Evolutionary conservation across 805 yeast species (phyloP), one percentile per base, ranked within the genome.

Genomic region (Clavispora santaluciae): DNA sequence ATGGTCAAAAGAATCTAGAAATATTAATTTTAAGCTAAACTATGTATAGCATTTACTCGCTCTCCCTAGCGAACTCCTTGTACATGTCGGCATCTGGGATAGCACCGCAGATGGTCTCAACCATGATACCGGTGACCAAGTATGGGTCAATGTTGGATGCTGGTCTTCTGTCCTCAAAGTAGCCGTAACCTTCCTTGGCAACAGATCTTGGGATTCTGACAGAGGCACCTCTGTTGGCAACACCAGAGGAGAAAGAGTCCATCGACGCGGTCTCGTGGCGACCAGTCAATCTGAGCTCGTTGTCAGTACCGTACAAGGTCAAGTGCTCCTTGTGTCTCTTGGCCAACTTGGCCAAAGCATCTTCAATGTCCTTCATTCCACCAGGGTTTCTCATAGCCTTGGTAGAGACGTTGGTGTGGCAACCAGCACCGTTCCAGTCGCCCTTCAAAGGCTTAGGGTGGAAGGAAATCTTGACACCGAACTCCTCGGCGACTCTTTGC

Each of bases 351-450:
- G 83, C 87, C 61, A 93, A 81, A 46, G 98, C 98, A 42, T 75
- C 85, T 62, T 93, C 96, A 62, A 93, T 93, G 69, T 69, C 74
- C 70, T 86, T 86, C 89, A 93, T 87, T 66, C 99, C 99, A 69
- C 99, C 99, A 64, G 87, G 86, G 26, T 63, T 66, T 78, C 99
- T 89, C 98, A 91, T 93, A 38, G 62, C 63, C 68, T 76, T 78
- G 58, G 99, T 93, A 36, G 97, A 89, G 47, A 93, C 98, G 69
- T 93, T 93, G 67, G 99, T 93, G 75, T 93, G 99, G 78, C 98
- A 91, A 61, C 99, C 99, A 68, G 99, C 98, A 76, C 99, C 99
- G 69, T 93, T 93, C 98, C 98, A 93, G 75, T 91, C 98, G 58
- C 98, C 98, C 76, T 83, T 79, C 68, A 93, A 79, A 56, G 99